These are phyloP conservation scores for Penicillium sp. DNA, from an alignment of 2,329 filamentous ascomycete species.

Conservation along the genomic window DNA sequence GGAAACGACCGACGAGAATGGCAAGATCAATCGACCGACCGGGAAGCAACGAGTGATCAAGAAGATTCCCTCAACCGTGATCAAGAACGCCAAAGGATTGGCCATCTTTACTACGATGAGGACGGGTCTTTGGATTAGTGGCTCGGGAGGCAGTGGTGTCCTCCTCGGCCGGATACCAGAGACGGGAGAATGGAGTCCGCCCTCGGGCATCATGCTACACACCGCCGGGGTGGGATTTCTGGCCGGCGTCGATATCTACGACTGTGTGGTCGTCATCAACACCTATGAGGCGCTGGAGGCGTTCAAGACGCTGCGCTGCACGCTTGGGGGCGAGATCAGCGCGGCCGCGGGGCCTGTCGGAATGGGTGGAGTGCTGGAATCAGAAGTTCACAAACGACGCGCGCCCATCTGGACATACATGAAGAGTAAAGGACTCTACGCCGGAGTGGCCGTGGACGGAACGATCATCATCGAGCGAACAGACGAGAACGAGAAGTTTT, in stretches of 20 bases:
- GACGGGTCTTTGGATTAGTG: constrained; percentile 84
- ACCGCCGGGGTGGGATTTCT: constrained; percentile 85
- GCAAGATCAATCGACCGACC: constrained; percentile 49
- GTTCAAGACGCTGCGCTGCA: constrained; percentile 72
- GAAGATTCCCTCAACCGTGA: constrained; percentile 80
- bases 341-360: constrained; percentile 72
- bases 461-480: constrained; percentile 78
- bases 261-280: constrained; percentile 90
- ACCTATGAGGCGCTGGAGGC: constrained; percentile 75
- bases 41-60: constrained; percentile 62
- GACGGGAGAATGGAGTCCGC: constrained; percentile 85
- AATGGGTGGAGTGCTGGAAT: constrained; percentile 66
- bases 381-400: constrained; percentile 60
- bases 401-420: constrained; percentile 77
- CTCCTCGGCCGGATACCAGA: constrained; percentile 70
- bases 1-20: constrained; percentile 37
- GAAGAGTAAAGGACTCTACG: constrained; percentile 84
- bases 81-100: constrained; percentile 81
- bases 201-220: constrained; percentile 84
- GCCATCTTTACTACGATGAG: constrained; percentile 96
- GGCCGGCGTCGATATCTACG: constrained; percentile 89
- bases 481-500: constrained; percentile 86
- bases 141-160: constrained; percentile 83
- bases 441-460: constrained; percentile 78
- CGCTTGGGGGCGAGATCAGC: constrained; percentile 73